A percentile compares a stretch with the other conserved stretches of the same genome.
Evolutionary conservation across 371 early-diverging fungal genomes (phyloP).

Genomic region (Rhizopus delemar): DNA sequence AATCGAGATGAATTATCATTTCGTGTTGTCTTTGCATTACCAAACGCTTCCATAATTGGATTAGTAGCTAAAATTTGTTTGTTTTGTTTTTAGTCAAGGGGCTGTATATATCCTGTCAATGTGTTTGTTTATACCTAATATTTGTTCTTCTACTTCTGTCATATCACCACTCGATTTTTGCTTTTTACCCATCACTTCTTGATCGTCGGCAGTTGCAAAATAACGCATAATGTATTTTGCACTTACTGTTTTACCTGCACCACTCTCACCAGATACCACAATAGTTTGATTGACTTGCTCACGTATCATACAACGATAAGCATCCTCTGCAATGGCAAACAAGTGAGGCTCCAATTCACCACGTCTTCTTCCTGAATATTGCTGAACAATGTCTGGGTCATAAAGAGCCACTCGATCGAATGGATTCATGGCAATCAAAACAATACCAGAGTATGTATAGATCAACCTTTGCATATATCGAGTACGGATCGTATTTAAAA

Average conservation of each 20-base stretch:
- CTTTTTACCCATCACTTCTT: conserved; percentile 46
- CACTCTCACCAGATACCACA: conserved; percentile 92
- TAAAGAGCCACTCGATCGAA: conserved; percentile 90
- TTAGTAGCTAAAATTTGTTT: conserved; percentile 74
- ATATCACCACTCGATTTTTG: conserved; percentile 52
- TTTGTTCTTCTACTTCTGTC: conserved; percentile 82
- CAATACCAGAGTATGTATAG: conserved; percentile 99
- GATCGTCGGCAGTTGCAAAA: conserved; percentile 90
- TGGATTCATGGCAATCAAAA: conserved; percentile 98
- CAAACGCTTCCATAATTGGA: conserved; percentile 98
- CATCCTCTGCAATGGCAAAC: conserved; percentile 98
- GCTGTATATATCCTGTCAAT: neutral
- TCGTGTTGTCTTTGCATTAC: conserved; percentile 98
- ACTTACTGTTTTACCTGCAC: conserved; percentile 95
- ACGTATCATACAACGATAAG: conserved; percentile 92
- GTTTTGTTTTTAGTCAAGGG: neutral
- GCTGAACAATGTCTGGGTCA: conserved; percentile 77
- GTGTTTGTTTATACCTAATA: conserved; percentile 50
- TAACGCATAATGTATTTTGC: conserved; percentile 98
- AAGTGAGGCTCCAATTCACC: conserved; percentile 98
- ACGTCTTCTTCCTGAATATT: conserved; percentile 90
- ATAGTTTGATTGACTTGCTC: conserved; percentile 95
- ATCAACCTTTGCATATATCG: conserved; percentile 89
- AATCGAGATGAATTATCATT: conserved; percentile 98
- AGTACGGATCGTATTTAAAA: conserved; percentile 81